Conservation (phyloP, 495 filamentous ascomycete genomes). For the Hypoxylon trugodes region DNA sequence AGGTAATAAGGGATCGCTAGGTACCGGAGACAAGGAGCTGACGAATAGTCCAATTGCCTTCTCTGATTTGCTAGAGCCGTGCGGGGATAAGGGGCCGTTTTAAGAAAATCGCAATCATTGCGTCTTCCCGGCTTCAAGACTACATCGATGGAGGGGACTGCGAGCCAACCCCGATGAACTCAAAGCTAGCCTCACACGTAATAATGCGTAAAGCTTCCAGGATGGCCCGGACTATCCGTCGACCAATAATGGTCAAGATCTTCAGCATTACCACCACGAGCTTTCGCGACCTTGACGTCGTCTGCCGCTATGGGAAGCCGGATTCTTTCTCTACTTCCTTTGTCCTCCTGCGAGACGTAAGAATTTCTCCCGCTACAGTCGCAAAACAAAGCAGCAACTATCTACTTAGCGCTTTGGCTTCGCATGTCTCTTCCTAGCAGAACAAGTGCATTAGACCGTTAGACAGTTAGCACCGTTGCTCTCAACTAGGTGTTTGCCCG, state of each 20-base stretch:
- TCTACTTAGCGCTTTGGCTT: background rate
- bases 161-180: background rate
- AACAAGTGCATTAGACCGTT: background rate
- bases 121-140: conserved; percentile 28
- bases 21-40: background rate
- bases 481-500: conserved; percentile 13
- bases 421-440: background rate
- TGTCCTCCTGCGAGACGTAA: background rate
- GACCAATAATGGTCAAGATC: background rate
- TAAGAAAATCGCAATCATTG: conserved; percentile 16
- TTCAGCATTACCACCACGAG: conserved; percentile 9
- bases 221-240: conserved; percentile 8
- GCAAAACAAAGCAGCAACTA: conserved; percentile 2
- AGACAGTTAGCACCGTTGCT: background rate
- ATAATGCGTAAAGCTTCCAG: conserved; percentile 13
- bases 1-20: background rate
- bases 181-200: conserved; percentile 18
- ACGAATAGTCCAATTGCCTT: background rate
- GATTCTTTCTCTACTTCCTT: conserved; percentile 18
- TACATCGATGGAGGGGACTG: background rate
- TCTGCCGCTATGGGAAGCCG: background rate
- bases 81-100: background rate
- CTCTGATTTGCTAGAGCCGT: background rate
- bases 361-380: background rate
- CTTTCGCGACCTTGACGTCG: conserved; percentile 23